Evolutionary conservation across 805 yeast genomes (phyloP), one percentile per base, ranked within the genome.

Genomic region (Starmera amethionina): DNA sequence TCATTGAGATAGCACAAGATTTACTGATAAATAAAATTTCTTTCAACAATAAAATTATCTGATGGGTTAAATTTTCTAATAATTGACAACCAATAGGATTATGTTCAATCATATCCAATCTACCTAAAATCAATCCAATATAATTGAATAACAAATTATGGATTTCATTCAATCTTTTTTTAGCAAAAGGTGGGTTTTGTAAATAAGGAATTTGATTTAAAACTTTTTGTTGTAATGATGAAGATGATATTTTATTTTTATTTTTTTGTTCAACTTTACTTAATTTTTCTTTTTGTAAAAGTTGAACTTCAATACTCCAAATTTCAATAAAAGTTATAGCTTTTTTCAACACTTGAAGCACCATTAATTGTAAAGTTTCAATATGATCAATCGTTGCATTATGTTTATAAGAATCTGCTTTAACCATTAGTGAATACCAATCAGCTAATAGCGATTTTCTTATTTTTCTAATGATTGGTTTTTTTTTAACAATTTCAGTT

Each of bases 401-500:
- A 35, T 81, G 77, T 52, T 79, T 76, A 51, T 75, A 82, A 32
- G 81, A 83, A 46, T 80, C 82, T 1, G 90, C 89, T 51, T 80
- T 82, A 32, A 77, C 70, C 78, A 82, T 79, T 33, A 84, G 63
- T 39, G 77, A 78, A 46, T 83, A 82, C 95, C 94, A 84, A 54
- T 82, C 89, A 3, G 89, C 81, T 29, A 84, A 67, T 41, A 84
- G 59, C 32, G 77, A 68, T 56, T 84, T 84, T 47, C 95, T 69
- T 40, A 77, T 67, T 46, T 72, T 76, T 41, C 85, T 65, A 13
- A 84, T 74, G 4, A 72, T 56, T 2, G 85, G 79, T 38, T 74
- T 70, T 45, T 71, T 69, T 45, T 77, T 75, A 5, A 84, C 89
- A 36, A 82, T 68, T 28, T 77, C 78, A 47, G 80, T 79, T 1